Evolutionary conservation across 352 stramenopile species (phyloP).

Genomic region (Globisporangium acanthophoron): DNA sequence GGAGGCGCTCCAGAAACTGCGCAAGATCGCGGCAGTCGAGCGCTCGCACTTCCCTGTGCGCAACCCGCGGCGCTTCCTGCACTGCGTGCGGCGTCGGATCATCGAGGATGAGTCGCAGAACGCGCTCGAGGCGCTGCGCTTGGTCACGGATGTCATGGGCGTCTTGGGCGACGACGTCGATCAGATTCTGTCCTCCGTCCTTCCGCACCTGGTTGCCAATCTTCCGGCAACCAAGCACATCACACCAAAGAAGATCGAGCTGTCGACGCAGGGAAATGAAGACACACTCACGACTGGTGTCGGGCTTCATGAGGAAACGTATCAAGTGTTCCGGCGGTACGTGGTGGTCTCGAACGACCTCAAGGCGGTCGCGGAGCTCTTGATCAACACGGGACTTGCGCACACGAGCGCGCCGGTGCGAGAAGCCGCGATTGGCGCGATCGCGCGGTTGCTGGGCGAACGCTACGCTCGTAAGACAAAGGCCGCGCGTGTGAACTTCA

Average conservation of each 20-base stretch:
- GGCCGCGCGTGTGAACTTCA: neutral
- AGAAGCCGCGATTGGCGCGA: slow-evolving; percentile 39
- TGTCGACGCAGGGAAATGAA: neutral
- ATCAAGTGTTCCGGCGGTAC: slow-evolving; percentile 64
- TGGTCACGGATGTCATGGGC: slow-evolving; percentile 65
- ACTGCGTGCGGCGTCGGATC: slow-evolving; percentile 59
- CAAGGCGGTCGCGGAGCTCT: slow-evolving; percentile 42
- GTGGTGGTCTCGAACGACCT: slow-evolving; percentile 54
- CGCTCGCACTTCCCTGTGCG: slow-evolving; percentile 59
- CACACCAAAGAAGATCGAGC: slow-evolving; percentile 7
- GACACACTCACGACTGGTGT: neutral
- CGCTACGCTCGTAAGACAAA: slow-evolving; percentile 26
- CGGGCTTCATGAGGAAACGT: slow-evolving; percentile 46
- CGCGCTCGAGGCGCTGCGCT: slow-evolving; percentile 41
- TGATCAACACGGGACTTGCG: slow-evolving; percentile 58
- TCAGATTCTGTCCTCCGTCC: slow-evolving; percentile 59
- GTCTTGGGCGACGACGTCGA: slow-evolving; percentile 57
- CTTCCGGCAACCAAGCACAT: slow-evolving; percentile 14
- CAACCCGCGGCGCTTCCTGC: slow-evolving; percentile 65
- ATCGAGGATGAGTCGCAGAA: slow-evolving; percentile 32
- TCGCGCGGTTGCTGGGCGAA: slow-evolving; percentile 53
- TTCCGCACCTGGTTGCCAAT: slow-evolving; percentile 55
- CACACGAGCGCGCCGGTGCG: slow-evolving; percentile 30
- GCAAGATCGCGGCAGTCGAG: slow-evolving; percentile 61
- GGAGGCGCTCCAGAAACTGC: slow-evolving; percentile 54